Percentiles rank a stretch among this genome's conserved stretches.
These are phyloP conservation scores for Coemansia sp. DNA, from an alignment of 192 early-diverging fungal species.

Conservation along the genomic window DNA sequence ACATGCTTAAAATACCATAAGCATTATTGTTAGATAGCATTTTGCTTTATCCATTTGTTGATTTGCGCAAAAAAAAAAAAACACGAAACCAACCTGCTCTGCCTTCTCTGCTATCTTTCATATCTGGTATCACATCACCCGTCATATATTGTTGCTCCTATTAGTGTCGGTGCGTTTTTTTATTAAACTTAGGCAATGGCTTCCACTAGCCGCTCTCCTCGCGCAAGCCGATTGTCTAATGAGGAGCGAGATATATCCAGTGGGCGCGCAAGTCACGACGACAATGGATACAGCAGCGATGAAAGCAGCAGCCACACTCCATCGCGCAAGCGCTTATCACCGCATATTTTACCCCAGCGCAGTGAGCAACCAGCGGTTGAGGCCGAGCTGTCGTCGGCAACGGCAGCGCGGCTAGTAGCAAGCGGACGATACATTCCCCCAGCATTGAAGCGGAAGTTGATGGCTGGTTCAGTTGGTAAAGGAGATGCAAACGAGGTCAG, in stretches of 20 bases:
- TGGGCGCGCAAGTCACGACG: neutral
- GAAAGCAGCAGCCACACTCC: neutral
- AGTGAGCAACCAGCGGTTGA: neutral
- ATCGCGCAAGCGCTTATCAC: neutral
- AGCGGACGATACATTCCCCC: slow-evolving; percentile 77
- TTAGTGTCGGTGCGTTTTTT: neutral
- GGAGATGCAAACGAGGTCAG: slow-evolving; percentile 11
- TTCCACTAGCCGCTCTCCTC: neutral
- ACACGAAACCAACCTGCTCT: neutral
- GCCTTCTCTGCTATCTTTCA: neutral
- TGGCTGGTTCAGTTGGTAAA: slow-evolving; percentile 14
- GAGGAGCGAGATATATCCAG: neutral
- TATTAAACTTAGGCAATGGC: neutral
- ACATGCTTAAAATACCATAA: neutral
- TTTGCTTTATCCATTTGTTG: neutral
- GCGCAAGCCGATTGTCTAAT: neutral
- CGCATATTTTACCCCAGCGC: neutral
- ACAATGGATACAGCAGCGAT: neutral
- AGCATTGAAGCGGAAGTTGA: slow-evolving; percentile 73
- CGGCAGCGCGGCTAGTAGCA: slow-evolving; percentile 1
- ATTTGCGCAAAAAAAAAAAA: neutral
- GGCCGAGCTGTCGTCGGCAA: neutral
- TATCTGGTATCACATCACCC: neutral
- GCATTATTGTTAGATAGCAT: neutral
- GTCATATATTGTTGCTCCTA: neutral